Conservation (phyloP, 176 grass and related monocot species). For the Elaeis guineensis region DNA sequence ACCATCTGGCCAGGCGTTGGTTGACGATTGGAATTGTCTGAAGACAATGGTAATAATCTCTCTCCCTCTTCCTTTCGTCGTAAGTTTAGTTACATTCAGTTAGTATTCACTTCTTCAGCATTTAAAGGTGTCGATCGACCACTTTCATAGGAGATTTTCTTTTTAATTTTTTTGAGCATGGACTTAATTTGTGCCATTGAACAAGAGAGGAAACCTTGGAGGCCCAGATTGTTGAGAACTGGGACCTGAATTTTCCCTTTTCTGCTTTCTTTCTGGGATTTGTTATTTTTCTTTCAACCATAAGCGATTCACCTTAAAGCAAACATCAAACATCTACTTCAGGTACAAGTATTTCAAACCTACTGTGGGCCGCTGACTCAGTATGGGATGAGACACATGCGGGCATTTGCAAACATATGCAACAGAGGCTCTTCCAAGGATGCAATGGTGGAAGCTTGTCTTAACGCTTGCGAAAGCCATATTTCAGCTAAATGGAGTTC, state of each 20-base stretch:
- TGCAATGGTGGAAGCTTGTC: conserved; percentile 44
- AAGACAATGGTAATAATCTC: conserved; percentile 51
- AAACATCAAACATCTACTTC: background rate
- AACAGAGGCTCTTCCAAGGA: conserved; percentile 38
- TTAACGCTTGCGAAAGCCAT: conserved; percentile 37
- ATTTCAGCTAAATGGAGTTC: conserved; percentile 49
- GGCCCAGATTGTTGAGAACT: too few relatives aligned
- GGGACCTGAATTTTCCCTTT: too few relatives aligned
- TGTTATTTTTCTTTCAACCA: too few relatives aligned
- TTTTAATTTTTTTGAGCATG: too few relatives aligned
- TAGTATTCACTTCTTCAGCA: too few relatives aligned
- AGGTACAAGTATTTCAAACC: conserved; percentile 65
- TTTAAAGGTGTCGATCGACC: too few relatives aligned
- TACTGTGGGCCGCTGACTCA: conserved; percentile 75
- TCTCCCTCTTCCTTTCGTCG: background rate
- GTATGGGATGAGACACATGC: conserved; percentile 87
- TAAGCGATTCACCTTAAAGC: too few relatives aligned
- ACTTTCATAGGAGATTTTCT: too few relatives aligned
- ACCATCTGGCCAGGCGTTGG: conserved; percentile 41
- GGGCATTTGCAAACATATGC: conserved; percentile 82
- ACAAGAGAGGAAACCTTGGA: too few relatives aligned
- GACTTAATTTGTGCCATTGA: too few relatives aligned
- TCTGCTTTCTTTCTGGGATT: too few relatives aligned
- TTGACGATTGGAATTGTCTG: conserved; percentile 84
- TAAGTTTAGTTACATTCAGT: too few relatives aligned